Evolutionary conservation across 495 filamentous ascomycete genomes (phyloP).

Genomic region (Aspergillus avenaceus): DNA sequence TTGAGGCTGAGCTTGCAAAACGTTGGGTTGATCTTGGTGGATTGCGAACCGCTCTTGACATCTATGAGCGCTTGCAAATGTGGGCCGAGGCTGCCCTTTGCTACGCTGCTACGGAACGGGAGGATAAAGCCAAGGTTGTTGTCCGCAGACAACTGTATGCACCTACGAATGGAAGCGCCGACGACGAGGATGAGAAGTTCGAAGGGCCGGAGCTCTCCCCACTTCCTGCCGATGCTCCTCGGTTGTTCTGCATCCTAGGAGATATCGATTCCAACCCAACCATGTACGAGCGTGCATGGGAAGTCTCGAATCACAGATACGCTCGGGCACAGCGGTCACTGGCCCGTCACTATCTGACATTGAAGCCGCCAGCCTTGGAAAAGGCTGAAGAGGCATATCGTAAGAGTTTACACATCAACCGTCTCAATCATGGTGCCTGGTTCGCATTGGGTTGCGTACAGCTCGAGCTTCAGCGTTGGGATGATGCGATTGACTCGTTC

Average conservation of each 20-base stretch:
- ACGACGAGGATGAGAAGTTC: constrained; percentile 55
- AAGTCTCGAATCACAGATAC: constrained; percentile 74
- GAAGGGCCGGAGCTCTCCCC: constrained; percentile 60
- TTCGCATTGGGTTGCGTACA: constrained; percentile 84
- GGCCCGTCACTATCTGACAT: constrained; percentile 67
- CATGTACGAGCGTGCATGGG: constrained; percentile 85
- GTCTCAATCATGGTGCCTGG: constrained; percentile 79
- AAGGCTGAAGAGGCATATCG: constrained; percentile 74
- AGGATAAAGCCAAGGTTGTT: constrained; percentile 74
- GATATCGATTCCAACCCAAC: constrained; percentile 72
- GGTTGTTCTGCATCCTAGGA: constrained; percentile 89
- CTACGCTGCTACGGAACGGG: constrained; percentile 72
- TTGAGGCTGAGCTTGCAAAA: constrained; percentile 88
- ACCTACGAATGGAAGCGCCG: constrained; percentile 38
- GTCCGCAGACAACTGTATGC: constrained; percentile 75
- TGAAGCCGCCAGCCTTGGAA: constrained; percentile 53
- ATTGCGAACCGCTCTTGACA: constrained; percentile 85
- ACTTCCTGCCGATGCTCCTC: constrained; percentile 75
- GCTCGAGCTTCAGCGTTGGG: constrained; percentile 69
- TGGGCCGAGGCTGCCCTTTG: constrained; percentile 96
- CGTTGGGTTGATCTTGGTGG: constrained; percentile 86
- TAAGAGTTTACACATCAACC: constrained; percentile 71
- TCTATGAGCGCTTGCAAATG: constrained; percentile 90
- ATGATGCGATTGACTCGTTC: constrained; percentile 83
- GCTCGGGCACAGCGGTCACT: constrained; percentile 84